Evolutionary conservation across 805 yeast species (phyloP).

Genomic region (Pichia phayaonensis): DNA sequence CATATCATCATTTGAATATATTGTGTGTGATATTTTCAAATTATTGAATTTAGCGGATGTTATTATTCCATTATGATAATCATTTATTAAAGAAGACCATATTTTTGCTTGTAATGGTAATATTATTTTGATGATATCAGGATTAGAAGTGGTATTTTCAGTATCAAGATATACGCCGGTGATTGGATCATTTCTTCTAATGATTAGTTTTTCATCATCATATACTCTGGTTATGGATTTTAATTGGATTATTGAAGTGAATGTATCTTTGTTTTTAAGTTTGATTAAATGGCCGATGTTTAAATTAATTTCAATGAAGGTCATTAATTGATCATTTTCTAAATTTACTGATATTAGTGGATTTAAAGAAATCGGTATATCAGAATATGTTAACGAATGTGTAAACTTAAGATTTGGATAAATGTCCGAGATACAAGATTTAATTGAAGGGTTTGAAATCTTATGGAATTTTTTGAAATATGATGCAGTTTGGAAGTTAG

Average conservation of each 20-base stretch:
- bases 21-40: constrained; percentile 23
- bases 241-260: constrained; percentile 21
- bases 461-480: background rate
- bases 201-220: constrained; percentile 16
- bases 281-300: constrained; percentile 16
- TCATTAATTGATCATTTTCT: constrained; percentile 22
- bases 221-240: constrained; percentile 23
- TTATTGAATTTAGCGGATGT: constrained; percentile 16
- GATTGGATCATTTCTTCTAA: constrained; percentile 24
- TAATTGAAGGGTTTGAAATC: constrained; percentile 11
- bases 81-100: constrained; percentile 27
- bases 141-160: constrained; percentile 14
- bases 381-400: constrained; percentile 23
- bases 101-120: constrained; percentile 27
- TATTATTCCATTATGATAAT: constrained; percentile 26
- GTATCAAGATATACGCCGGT: constrained; percentile 22
- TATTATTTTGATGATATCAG: constrained; percentile 17
- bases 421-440: constrained; percentile 20
- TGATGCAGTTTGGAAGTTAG: background rate
- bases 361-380: constrained; percentile 18
- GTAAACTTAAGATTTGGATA: constrained; percentile 13
- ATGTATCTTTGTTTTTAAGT: background rate
- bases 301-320: constrained; percentile 21
- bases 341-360: constrained; percentile 16
- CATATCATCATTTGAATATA: constrained; percentile 24